Conservation (phyloP, 768 basidiomycete genomes). For the Baorangia bicolor region DNA sequence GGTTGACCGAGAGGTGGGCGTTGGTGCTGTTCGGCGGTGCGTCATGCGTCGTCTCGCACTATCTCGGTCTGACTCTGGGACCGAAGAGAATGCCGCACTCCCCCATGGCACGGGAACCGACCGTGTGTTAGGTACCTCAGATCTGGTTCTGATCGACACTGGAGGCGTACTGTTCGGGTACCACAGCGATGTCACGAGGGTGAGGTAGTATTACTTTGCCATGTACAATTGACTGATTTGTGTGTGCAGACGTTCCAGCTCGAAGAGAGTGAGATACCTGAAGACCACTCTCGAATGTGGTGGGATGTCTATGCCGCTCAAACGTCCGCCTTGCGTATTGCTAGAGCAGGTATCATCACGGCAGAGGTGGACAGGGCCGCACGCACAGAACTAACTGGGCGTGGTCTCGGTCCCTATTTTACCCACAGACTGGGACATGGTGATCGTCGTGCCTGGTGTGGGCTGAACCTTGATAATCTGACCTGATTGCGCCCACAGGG, state of each 20-base stretch:
- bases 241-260: constrained; percentile 61
- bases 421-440: constrained; percentile 84
- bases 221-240: not conserved
- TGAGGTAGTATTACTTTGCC: constrained; percentile 33
- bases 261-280: constrained; percentile 51
- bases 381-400: constrained; percentile 44
- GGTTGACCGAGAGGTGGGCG: constrained; percentile 56
- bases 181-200: constrained; percentile 74
- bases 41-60: constrained; percentile 15
- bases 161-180: constrained; percentile 75
- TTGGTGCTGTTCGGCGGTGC: constrained; percentile 79
- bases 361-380: constrained; percentile 63
- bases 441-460: constrained; percentile 31
- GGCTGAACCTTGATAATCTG: constrained; percentile 15
- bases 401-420: constrained; percentile 58
- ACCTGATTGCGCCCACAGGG: constrained; percentile 41
- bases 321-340: constrained; percentile 46
- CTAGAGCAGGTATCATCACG: constrained; percentile 49
- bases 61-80: not conserved
- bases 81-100: constrained; percentile 77
- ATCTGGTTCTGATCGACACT: constrained; percentile 76
- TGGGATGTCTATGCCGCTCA: constrained; percentile 64
- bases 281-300: constrained; percentile 60
- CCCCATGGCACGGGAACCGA: constrained; percentile 83
- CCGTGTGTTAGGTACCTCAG: constrained; percentile 49